A percentile compares a stretch with the other conserved stretches of the same genome.
Evolutionary conservation across 805 yeast genomes (phyloP).

Genomic region (Zygotorulaspora florentina): DNA sequence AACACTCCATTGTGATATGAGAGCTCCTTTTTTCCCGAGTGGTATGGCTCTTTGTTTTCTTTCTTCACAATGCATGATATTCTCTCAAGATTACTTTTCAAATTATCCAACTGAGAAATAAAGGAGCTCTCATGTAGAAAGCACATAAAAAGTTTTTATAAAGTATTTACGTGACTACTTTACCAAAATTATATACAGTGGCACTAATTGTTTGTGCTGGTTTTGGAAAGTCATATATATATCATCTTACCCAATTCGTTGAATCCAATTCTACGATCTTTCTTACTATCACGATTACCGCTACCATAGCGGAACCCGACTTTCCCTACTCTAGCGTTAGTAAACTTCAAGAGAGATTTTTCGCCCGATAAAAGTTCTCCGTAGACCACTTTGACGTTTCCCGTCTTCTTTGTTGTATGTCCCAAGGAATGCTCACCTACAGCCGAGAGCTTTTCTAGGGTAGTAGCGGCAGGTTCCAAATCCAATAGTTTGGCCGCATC

Average conservation of each 20-base stretch:
- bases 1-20: conserved; percentile 19
- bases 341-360: conserved; percentile 66
- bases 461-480: conserved; percentile 81
- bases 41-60: background rate
- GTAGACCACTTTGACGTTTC: conserved; percentile 39
- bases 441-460: conserved; percentile 63
- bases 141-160: background rate
- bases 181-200: background rate
- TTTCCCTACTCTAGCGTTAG: conserved; percentile 70
- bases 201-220: background rate
- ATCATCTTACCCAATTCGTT: conserved; percentile 60
- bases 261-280: conserved; percentile 70
- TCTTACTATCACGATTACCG: conserved; percentile 80
- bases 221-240: conserved; percentile 20
- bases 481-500: conserved; percentile 86
- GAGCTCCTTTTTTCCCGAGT: background rate
- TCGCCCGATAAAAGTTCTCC: conserved; percentile 69
- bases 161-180: background rate
- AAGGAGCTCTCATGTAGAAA: too few species aligned
- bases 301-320: conserved; percentile 94
- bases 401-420: conserved; percentile 25
- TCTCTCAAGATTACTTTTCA: too few species aligned
- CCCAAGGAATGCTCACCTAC: conserved; percentile 48
- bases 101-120: too few species aligned
- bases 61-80: background rate